Base-by-base conservation (phyloP, 495 filamentous ascomycete genomes). In the Penicillium ucsense region DNA sequence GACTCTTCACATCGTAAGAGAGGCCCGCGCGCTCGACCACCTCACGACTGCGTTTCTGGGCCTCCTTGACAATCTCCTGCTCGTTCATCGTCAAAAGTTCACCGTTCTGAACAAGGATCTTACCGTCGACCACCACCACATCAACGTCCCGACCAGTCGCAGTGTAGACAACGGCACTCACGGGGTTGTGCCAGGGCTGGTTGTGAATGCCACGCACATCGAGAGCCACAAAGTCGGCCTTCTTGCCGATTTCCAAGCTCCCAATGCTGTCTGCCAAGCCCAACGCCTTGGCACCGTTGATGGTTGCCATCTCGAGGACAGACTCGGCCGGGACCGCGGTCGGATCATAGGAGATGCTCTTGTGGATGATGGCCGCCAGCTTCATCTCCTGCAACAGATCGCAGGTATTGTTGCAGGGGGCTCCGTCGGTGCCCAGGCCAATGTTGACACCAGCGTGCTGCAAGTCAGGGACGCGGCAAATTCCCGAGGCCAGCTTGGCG, bases 341-440 rank as follows among this genome's bases (percentile, higher is more conserved):
- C 7, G 74, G 70, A 36, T 77, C 65, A 36, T 69, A 63, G 4
- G 59, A 63, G 7, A 64, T 59, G 10, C 71, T 67, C 48, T 76
- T 76, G 55, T 77, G 74, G 32, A 77, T 66, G 10, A 77, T 76
- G 4, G 59, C 70, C 1, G 73, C 71, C 0, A 77, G 61, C 35
- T 73, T 72, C 69, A 75, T 75, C 52, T 77, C 74, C 48, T 74
- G 73, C 30, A 77, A 47, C 10, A 77, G 51, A 48, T 77, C 74
- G 36, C 66, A 71, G 31, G 65, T 67, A 50, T 77, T 77, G 41
- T 73, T 71, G 56, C 74, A 77, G 1, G 74, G 74, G 2, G 73
- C 74, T 4, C 74, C 74, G 38, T 77, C 70, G 3, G 74, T 75
- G 8, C 67, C 73, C 0, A 75, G 51, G 0, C 63, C 65, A 20